A percentile compares a stretch with the other conserved stretches of the same genome.
Conservation (phyloP, 2,329 filamentous ascomycete species). For the Penicillium occitanis region DNA sequence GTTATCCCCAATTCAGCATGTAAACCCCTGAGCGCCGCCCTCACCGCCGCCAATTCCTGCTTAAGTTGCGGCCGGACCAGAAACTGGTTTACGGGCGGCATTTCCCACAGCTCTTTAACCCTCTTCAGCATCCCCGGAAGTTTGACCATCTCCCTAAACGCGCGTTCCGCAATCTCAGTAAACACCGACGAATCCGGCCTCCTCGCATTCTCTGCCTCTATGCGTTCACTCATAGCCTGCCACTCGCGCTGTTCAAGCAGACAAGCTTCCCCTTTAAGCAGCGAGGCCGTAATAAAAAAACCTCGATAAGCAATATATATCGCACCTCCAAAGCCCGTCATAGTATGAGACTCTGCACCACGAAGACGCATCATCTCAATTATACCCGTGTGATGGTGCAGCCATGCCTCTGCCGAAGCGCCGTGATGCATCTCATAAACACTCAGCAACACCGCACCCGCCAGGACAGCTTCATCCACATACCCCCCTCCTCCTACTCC, state of each 20-base stretch:
- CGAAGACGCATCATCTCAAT: conserved; percentile 37
- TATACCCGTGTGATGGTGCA: conserved; percentile 38
- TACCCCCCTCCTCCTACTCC: not conserved
- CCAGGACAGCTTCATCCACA: conserved; percentile 23
- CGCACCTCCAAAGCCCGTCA: conserved; percentile 33
- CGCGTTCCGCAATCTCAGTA: conserved; percentile 32
- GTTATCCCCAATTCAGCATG: not conserved
- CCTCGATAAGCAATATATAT: conserved; percentile 19
- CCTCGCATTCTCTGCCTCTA: conserved; percentile 31
- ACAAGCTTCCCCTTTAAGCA: not conserved
- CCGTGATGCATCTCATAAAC: conserved; percentile 40
- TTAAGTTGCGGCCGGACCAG: conserved; percentile 21
- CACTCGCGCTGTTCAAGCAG: not conserved
- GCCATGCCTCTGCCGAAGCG: conserved; percentile 36
- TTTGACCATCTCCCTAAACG: conserved; percentile 29
- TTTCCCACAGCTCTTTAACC: conserved; percentile 22
- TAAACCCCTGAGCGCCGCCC: not conserved
- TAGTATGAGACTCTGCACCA: conserved; percentile 32
- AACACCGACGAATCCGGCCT: conserved; percentile 31
- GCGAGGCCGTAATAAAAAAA: not conserved
- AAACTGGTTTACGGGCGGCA: conserved; percentile 15
- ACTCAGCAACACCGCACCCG: conserved; percentile 36
- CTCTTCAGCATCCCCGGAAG: conserved; percentile 31
- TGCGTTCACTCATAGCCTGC: conserved; percentile 31
- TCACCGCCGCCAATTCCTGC: conserved; percentile 1